These are phyloP conservation scores for Toxoplasma gondii DNA, from an alignment of 169 alveolate genomes.

Conservation along the genomic window DNA sequence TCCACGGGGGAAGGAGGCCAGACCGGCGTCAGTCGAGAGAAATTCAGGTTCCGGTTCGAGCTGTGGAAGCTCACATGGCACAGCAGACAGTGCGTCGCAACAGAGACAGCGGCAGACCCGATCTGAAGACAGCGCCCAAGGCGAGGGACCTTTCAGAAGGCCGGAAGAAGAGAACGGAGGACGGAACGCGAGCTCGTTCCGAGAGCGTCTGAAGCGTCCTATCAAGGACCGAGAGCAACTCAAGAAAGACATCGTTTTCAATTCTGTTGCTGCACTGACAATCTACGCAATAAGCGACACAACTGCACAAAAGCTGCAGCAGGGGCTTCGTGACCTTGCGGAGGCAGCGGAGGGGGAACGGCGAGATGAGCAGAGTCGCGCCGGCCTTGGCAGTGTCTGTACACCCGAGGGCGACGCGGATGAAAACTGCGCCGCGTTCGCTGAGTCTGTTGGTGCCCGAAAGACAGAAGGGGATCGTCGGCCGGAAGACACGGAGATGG, in stretches of 20 bases:
- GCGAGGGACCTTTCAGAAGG: no score
- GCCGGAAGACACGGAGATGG: not conserved
- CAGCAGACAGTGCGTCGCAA: no score
- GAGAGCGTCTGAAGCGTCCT: not conserved
- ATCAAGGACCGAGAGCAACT: not conserved
- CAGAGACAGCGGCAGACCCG: no score
- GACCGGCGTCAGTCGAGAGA: no score
- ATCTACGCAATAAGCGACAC: not conserved
- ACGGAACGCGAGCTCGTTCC: not conserved
- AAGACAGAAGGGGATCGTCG: not conserved
- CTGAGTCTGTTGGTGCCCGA: no score
- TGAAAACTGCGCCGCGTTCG: no score
- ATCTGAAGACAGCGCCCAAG: no score
- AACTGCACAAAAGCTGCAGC: not conserved
- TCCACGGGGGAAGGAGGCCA: no score
- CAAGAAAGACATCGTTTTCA: not conserved
- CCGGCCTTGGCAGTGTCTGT: not conserved
- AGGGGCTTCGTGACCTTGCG: not conserved
- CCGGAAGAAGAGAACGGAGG: not conserved
- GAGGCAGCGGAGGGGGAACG: not conserved
- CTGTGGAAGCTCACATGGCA: no score
- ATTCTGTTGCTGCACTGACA: not conserved
- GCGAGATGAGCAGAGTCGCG: not conserved
- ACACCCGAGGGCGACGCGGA: not conserved
- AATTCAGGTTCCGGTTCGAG: no score